phyloP scores from a whole-genome alignment of 1,284 basidiomycete species.

The Mycocalia duriaeana region DNA sequence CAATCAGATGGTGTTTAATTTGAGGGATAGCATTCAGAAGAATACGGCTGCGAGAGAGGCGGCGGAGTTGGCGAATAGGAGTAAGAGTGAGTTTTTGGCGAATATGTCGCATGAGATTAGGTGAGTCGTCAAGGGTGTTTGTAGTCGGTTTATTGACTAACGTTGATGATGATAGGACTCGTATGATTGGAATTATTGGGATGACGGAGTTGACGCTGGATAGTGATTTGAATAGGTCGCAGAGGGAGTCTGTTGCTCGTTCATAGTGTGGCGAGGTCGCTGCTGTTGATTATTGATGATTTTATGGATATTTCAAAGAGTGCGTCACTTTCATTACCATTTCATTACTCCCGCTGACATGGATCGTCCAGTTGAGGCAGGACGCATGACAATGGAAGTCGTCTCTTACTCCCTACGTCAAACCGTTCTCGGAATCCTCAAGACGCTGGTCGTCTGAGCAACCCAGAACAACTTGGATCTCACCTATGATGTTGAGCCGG shows the following conservation, averaged over 20 bases:
- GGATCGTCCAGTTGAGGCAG: slow-evolving; percentile 77
- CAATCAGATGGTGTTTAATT: slow-evolving; percentile 94
- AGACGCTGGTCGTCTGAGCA: slow-evolving; percentile 96
- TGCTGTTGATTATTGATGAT: slow-evolving; percentile 96
- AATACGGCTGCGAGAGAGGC: slow-evolving; percentile 97
- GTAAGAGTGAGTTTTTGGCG: slow-evolving; percentile 85
- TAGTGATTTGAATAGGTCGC: slow-evolving; percentile 82
- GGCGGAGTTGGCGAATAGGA: slow-evolving; percentile 92
- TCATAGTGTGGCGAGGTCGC: slow-evolving; percentile 88
- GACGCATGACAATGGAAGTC: slow-evolving; percentile 99
- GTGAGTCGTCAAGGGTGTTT: slow-evolving; percentile 85
- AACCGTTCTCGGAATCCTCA: slow-evolving; percentile 96
- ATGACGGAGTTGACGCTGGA: slow-evolving; percentile 99
- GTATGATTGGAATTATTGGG: slow-evolving; percentile 99
- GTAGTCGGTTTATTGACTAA: slow-evolving; percentile 45
- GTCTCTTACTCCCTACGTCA: slow-evolving; percentile 97
- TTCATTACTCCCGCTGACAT: slow-evolving; percentile 9
- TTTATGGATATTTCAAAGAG: slow-evolving; percentile 98
- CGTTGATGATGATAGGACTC: too few relatives aligned
- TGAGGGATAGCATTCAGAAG: slow-evolving; percentile 97
- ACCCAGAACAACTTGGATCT: slow-evolving; percentile 97
- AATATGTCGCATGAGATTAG: slow-evolving; percentile 89
- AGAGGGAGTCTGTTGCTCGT: slow-evolving; percentile 95
- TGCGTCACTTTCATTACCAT: slow-evolving; percentile 31
- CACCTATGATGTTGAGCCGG: slow-evolving; percentile 93